These are phyloP conservation scores for Sclerospora graminicola DNA, from an alignment of 352 stramenopile species.

Conservation along the genomic window DNA sequence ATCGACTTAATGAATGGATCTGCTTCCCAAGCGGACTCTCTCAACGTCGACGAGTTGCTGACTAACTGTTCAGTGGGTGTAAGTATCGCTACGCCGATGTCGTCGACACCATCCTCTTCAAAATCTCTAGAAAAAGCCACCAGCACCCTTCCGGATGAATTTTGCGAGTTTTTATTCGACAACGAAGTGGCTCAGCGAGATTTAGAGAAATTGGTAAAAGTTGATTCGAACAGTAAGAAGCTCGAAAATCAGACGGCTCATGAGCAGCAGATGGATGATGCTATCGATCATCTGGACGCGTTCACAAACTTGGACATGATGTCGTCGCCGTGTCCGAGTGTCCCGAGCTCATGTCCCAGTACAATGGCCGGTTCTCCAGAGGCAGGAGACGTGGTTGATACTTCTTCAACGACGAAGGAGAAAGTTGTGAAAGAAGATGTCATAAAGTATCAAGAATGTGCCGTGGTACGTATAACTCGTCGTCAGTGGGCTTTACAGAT, in stretches of 20 bases:
- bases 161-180: constrained; percentile 41
- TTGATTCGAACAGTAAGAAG: constrained; percentile 20
- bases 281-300: constrained; percentile 28
- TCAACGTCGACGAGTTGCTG: constrained; percentile 23
- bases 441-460: too few species aligned
- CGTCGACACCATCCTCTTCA: neutral
- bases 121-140: constrained; percentile 10
- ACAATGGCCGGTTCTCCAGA: constrained; percentile 5
- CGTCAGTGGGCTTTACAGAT: neutral
- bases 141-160: constrained; percentile 21
- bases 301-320: constrained; percentile 41
- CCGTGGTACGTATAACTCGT: too few species aligned
- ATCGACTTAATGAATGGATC: constrained; percentile 11
- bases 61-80: constrained; percentile 23
- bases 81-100: constrained; percentile 10
- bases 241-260: constrained; percentile 13
- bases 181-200: constrained; percentile 45
- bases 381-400: constrained; percentile 14
- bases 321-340: constrained; percentile 40
- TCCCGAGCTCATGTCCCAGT: constrained; percentile 19
- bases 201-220: constrained; percentile 39
- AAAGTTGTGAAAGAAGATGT: too few species aligned
- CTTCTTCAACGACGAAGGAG: too few species aligned
- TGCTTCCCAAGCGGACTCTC: constrained; percentile 1
- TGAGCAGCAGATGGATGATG: constrained; percentile 17